Evolutionary conservation across 2,329 filamentous ascomycete species (phyloP), one percentile per base, ranked within the genome.

Genomic region (Penicillium sp.): DNA sequence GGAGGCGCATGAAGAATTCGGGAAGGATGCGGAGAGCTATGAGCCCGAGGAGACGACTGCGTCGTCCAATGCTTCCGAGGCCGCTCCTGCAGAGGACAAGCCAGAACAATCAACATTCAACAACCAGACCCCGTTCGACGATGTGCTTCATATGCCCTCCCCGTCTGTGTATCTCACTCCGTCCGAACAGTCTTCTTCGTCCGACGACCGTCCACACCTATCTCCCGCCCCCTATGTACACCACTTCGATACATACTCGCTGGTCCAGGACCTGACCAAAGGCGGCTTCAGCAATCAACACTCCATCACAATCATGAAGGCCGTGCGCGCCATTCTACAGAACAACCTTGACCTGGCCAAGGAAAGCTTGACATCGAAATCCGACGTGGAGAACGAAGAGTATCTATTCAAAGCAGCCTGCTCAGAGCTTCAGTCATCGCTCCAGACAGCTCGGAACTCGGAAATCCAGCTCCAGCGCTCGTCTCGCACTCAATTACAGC

Each of bases 371-470:
- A 90, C 97, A 10, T 91, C 88, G 72, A 97, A 96, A 74, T 91
- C 88, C 43, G 91, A 96, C 66, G 89, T 96, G 36, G 93, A 97
- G 70, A 99, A 97, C 71, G 90, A 97, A 74, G 87, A 87, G 7
- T 99, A 99, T 70, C 82, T 99, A 10, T 99, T 99, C 78, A 85
- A 89, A 49, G 94, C 94, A 2, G 94, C 94, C 2, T 97, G 93
- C 71, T 92, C 90, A 3, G 94, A 99, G 76, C 83, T 99, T 32
- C 86, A 87, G 64, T 92, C 91, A 22, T 94, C 97, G 71, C 86
- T 97, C 16, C 87, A 85, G 60, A 91, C 92, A 58, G 87, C 87
- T 51, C 82, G 91, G 22, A 87, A 88, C 61, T 81, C 86, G 0
- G 87, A 90, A 61, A 87, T 92, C 59, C 92, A 97, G 73, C 84